Evolutionary conservation across 192 early-diverging fungal genomes (phyloP).

Genomic region (Geranomyces michiganensis): DNA sequence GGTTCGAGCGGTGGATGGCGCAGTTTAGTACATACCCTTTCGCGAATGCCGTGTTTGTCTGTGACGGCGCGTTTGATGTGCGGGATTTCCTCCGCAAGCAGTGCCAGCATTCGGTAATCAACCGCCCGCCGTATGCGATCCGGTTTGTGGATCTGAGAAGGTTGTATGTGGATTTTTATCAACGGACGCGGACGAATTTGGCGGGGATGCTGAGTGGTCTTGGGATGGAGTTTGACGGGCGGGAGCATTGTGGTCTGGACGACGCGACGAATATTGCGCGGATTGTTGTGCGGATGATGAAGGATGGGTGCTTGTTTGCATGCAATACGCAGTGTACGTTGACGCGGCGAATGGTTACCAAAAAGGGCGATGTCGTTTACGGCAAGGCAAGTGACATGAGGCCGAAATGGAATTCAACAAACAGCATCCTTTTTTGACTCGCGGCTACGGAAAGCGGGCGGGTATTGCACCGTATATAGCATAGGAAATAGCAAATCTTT

Average conservation of each 20-base stretch:
- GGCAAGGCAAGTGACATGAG: neutral
- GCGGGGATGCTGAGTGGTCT: constrained; percentile 65
- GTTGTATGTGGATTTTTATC: constrained; percentile 60
- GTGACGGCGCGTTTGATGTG: constrained; percentile 79
- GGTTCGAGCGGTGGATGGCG: constrained; percentile 55
- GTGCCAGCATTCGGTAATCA: constrained; percentile 53
- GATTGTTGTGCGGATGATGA: constrained; percentile 65
- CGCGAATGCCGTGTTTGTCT: constrained; percentile 46
- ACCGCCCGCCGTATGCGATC: constrained; percentile 64
- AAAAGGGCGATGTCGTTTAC: constrained; percentile 14
- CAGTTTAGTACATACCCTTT: constrained; percentile 45
- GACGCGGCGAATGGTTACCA: constrained; percentile 8
- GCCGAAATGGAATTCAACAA: neutral
- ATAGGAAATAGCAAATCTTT: no score
- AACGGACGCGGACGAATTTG: constrained; percentile 55
- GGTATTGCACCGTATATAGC: no score
- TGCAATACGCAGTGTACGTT: constrained; percentile 28
- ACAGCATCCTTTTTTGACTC: constrained; percentile 8
- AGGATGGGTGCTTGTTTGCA: constrained; percentile 42
- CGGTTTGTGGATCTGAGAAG: constrained; percentile 69
- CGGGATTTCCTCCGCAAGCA: constrained; percentile 83
- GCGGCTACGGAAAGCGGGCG: no score
- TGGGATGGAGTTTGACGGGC: constrained; percentile 69
- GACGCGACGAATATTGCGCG: constrained; percentile 77
- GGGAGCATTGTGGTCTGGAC: constrained; percentile 79